Conservation (phyloP, 2,329 filamentous ascomycete species). For the Acarospora socialis region DNA sequence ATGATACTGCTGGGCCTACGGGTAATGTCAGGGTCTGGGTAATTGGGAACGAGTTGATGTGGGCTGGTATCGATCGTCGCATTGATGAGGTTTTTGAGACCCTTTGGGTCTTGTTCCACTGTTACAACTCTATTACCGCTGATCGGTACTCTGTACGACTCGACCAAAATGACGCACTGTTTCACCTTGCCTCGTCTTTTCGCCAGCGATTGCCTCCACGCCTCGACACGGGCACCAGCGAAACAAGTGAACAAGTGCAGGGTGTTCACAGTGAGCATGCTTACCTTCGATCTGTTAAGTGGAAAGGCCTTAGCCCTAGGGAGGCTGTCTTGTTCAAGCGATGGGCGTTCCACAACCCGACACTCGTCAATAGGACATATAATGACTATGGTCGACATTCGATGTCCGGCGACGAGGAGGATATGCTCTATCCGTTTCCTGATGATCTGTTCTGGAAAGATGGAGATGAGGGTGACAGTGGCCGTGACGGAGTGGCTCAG, state of each 20-base stretch:
- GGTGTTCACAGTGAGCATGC: too few relatives aligned
- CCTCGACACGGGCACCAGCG: too few relatives aligned
- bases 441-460: slow-evolving; percentile 9
- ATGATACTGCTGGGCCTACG: slow-evolving; percentile 4
- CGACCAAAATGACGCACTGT: too few relatives aligned
- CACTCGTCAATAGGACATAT: neutral
- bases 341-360: slow-evolving; percentile 7
- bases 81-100: slow-evolving; percentile 11
- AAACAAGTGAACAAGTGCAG: too few relatives aligned
- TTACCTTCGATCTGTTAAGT: too few relatives aligned
- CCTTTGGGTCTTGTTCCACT: slow-evolving; percentile 9
- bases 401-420: neutral
- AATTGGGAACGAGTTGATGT: slow-evolving; percentile 12
- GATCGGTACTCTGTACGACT: too few relatives aligned
- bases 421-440: slow-evolving; percentile 5
- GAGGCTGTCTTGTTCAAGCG: slow-evolving; percentile 10
- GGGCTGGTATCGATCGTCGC: slow-evolving; percentile 9
- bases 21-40: slow-evolving; percentile 13
- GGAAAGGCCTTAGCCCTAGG: too few relatives aligned
- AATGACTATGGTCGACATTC: too few relatives aligned
- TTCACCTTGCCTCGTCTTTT: too few relatives aligned
- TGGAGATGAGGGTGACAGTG: neutral
- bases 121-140: too few relatives aligned
- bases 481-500: neutral
- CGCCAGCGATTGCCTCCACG: too few relatives aligned